These are phyloP conservation scores for Starmerella khaoyaiensis DNA, from an alignment of 805 yeast species.

Conservation along the genomic window DNA sequence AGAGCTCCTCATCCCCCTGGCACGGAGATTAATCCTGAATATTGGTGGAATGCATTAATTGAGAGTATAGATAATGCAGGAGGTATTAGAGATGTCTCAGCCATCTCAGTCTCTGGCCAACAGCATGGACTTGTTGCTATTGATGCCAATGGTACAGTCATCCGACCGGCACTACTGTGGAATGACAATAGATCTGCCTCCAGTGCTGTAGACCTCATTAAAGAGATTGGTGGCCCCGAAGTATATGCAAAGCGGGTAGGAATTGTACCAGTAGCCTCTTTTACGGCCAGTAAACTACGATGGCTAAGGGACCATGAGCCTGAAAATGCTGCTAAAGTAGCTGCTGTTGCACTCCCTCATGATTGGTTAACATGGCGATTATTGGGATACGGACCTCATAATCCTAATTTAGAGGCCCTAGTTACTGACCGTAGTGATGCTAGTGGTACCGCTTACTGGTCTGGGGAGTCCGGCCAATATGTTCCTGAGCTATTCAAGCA, in stretches of 20 bases:
- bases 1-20: slow-evolving; percentile 21
- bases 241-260: slow-evolving; percentile 20
- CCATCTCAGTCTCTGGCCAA: slow-evolving; percentile 22
- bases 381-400: slow-evolving; percentile 21
- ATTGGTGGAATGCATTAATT: slow-evolving; percentile 20
- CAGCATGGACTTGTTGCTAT: slow-evolving; percentile 23
- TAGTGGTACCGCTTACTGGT: slow-evolving; percentile 24
- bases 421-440: slow-evolving; percentile 22
- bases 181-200: slow-evolving; percentile 22
- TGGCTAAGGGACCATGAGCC: slow-evolving; percentile 23
- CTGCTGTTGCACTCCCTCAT: slow-evolving; percentile 23
- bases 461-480: slow-evolving; percentile 15
- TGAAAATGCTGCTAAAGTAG: slow-evolving; percentile 15
- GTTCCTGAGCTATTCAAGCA: slow-evolving; percentile 18
- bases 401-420: slow-evolving; percentile 19
- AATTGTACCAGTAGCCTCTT: slow-evolving; percentile 23
- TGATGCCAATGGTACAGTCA: slow-evolving; percentile 16
- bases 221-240: slow-evolving; percentile 21
- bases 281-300: slow-evolving; percentile 22
- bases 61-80: slow-evolving; percentile 17
- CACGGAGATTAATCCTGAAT: slow-evolving; percentile 21
- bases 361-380: slow-evolving; percentile 24
- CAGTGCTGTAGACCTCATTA: slow-evolving; percentile 17
- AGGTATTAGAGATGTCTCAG: slow-evolving; percentile 20
- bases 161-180: slow-evolving; percentile 22